Evolutionary conservation across 2,329 filamentous ascomycete species (phyloP), one percentile per base, ranked within the genome.

Genomic region (Pochonia chlamydosporia): DNA sequence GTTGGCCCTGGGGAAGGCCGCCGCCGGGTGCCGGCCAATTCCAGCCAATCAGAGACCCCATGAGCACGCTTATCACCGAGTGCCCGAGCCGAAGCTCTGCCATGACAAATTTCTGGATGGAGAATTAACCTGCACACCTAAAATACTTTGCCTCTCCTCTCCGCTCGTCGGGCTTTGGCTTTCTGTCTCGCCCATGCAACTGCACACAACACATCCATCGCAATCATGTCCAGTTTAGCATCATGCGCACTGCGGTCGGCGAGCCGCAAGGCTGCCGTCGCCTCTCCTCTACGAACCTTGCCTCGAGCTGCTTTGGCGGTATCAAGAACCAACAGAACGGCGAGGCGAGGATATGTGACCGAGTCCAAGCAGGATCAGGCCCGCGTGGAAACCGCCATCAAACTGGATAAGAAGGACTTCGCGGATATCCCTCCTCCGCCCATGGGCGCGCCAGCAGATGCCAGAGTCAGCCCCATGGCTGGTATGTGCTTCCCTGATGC

Each of bases 311-410:
- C 59, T 50, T 39, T 60, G 43, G 56, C 61, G 47, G 57, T 60
- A 50, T 54, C 57, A 31, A 36, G 44, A 14, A 43, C 37, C 24
- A 52, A n/a, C n/a, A n/a, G 51, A 44, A 44, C 52, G 33, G 52
- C 56, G 44, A 69, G 73, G 58, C 80, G 89, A 63, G 77, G 73
- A 59, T 96, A 96, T 76, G 90, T 96, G 53, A 87, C 89, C 24
- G 85, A 91, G 71, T 85, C 87, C 51, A 89, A 85, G 73, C 78
- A 82, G 55, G 83, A 88, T 58, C 79, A 82, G 66, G 89, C 89
- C 43, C 89, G 90, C 63, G 87, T 96, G 60, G 89, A 96, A 60
- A 87, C 85, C 10, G 84, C 89, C 50, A 91, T 96, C 68, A 87
- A 87, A 65, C 76, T 90, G 51, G 89, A 96, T 56, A 89, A 92